phyloP scores from a whole-genome alignment of 164 flowering plant genomes.

The Umbellularia californica region DNA sequence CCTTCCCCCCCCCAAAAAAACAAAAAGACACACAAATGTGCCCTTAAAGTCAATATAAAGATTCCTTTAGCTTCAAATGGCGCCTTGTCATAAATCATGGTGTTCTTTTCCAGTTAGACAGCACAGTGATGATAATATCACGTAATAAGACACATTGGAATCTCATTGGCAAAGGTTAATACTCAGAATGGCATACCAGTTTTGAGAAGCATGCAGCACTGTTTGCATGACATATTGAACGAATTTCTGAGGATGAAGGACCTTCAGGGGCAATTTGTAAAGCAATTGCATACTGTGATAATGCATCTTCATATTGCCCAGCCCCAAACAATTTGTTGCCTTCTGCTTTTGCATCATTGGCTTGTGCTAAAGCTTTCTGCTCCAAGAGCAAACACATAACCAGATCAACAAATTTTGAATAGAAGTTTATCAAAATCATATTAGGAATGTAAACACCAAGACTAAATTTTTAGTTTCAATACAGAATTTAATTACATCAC shows the following conservation, averaged over 20 bases:
- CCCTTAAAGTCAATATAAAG: neutral
- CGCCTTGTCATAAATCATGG: neutral
- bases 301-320: constrained; percentile 74
- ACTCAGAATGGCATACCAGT: constrained; percentile 41
- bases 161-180: neutral
- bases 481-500: no score
- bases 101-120: neutral
- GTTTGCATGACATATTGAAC: constrained; percentile 79
- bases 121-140: neutral
- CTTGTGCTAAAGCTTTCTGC: constrained; percentile 60
- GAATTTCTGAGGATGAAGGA: constrained; percentile 50
- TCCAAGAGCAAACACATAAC: constrained; percentile 9
- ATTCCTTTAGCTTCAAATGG: neutral
- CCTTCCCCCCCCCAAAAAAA: no score
- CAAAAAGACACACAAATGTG: no score
- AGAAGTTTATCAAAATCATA: neutral
- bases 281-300: constrained; percentile 59
- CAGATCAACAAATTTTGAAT: neutral
- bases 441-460: no score
- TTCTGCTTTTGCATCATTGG: constrained; percentile 70
- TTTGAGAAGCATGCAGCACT: constrained; percentile 71
- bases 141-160: neutral
- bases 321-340: constrained; percentile 67
- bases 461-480: no score
- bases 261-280: constrained; percentile 49